Percentiles rank a stretch among this genome's conserved stretches.
These are phyloP conservation scores for Takakia lepidozioides DNA, from an alignment of 225 moss, liverwort and hornwort genomes.

Conservation along the genomic window DNA sequence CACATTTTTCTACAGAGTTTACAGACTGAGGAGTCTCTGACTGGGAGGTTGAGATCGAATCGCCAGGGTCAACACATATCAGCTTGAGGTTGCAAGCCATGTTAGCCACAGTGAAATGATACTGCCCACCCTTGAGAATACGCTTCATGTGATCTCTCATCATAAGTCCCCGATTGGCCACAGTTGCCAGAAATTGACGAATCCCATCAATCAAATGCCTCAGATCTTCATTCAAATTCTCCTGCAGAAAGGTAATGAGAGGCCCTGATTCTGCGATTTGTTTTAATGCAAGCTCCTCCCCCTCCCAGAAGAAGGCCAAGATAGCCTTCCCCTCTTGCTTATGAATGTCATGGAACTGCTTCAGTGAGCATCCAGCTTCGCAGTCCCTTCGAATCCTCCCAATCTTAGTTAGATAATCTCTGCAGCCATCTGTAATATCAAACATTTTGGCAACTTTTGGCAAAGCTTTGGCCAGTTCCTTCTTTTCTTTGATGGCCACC, in stretches of 20 bases:
- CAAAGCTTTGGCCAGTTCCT: constrained; percentile 24
- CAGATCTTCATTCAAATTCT: constrained; percentile 48
- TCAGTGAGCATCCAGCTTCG: constrained; percentile 27
- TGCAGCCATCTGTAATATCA: constrained; percentile 35
- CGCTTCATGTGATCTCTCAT: constrained; percentile 64
- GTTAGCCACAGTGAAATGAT: constrained; percentile 25
- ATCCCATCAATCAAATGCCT: constrained; percentile 50
- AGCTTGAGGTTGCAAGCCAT: constrained; percentile 28
- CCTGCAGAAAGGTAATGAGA: constrained; percentile 38
- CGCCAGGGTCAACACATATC: no score
- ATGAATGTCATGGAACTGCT: constrained; percentile 36
- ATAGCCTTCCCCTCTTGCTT: constrained; percentile 31
- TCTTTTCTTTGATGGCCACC: constrained; percentile 41
- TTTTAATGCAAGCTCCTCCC: constrained; percentile 42
- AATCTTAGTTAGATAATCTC: constrained; percentile 24
- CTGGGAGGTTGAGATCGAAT: no score
- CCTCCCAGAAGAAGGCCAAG: constrained; percentile 16
- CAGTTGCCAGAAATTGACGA: constrained; percentile 40
- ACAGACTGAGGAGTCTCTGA: no score
- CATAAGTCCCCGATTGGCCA: constrained; percentile 51
- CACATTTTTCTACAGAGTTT: constrained; percentile 25
- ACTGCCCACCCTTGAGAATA: constrained; percentile 38
- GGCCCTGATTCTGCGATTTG: constrained; percentile 35
- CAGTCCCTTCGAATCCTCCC: constrained; percentile 20
- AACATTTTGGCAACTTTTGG: constrained; percentile 41